Percentiles rank a stretch among this genome's conserved stretches.
Conservation (phyloP, 305 asterid species). For the Rubia tinctorum region DNA sequence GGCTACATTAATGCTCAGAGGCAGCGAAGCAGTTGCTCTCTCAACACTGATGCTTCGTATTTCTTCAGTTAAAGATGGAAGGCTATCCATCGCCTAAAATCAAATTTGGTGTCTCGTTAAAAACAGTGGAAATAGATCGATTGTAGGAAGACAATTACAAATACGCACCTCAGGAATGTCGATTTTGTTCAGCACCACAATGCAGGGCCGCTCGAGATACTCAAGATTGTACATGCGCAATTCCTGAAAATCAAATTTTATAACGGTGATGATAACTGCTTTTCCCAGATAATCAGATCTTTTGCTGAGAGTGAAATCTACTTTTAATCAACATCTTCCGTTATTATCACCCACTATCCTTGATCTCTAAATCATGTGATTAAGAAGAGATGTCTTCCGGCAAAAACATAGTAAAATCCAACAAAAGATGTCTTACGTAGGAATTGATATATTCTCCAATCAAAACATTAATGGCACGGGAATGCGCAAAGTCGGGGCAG, state of each 20-base stretch:
- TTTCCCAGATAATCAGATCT: too few relatives aligned
- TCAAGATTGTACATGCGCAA: slow-evolving; percentile 95
- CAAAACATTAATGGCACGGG: too few relatives aligned
- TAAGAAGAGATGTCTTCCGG: too few relatives aligned
- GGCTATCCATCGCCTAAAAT: slow-evolving; percentile 63
- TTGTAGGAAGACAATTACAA: slow-evolving; percentile 3
- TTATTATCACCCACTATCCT: too few relatives aligned
- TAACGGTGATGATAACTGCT: too few relatives aligned
- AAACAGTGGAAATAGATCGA: not conserved
- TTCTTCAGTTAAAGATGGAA: slow-evolving; percentile 57
- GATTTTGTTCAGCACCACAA: slow-evolving; percentile 83
- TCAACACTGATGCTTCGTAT: slow-evolving; percentile 62
- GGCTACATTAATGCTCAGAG: not conserved
- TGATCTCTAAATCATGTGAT: too few relatives aligned
- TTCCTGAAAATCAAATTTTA: slow-evolving; percentile 58
- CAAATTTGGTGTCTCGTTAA: not conserved
- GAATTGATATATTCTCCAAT: too few relatives aligned
- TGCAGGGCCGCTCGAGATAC: slow-evolving; percentile 82
- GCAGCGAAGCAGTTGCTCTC: slow-evolving; percentile 36
- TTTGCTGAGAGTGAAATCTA: too few relatives aligned
- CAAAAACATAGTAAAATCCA: too few relatives aligned
- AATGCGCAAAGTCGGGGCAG: slow-evolving; percentile 66
- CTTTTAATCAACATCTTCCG: not conserved
- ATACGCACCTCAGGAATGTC: slow-evolving; percentile 73
- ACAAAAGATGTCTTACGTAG: too few relatives aligned